phyloP scores from a whole-genome alignment of 2,329 filamentous ascomycete species.

The Aspergillus proliferans region DNA sequence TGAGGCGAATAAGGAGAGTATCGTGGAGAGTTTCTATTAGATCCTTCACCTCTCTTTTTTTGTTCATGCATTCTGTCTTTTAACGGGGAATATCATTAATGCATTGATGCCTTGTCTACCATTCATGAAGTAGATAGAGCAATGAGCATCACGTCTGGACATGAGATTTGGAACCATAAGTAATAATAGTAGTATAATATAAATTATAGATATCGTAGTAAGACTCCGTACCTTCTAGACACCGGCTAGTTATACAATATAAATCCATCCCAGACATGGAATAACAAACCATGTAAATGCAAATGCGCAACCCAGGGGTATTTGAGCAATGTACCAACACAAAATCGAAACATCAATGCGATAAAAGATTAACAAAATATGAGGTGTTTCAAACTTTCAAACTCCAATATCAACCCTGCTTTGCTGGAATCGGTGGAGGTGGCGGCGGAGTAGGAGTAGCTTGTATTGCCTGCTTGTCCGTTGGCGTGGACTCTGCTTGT shows the following conservation, averaged over 20 bases:
- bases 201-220: not conserved
- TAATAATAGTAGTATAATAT: not conserved
- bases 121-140: too few relatives aligned
- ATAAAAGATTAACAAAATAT: not conserved
- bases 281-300: not conserved
- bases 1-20: slow-evolving; percentile 77
- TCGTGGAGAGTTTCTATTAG: slow-evolving; percentile 99
- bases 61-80: not conserved
- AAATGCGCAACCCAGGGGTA: not conserved
- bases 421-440: slow-evolving; percentile 25
- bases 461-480: slow-evolving; percentile 14
- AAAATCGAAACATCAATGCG: not conserved
- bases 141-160: too few relatives aligned
- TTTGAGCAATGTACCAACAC: not conserved
- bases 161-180: not conserved
- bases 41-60: slow-evolving; percentile 9
- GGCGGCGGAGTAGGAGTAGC: slow-evolving; percentile 23
- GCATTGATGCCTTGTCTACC: too few relatives aligned
- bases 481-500: slow-evolving; percentile 11
- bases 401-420: slow-evolving; percentile 7
- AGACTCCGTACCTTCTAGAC: too few relatives aligned
- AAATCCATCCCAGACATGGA: not conserved
- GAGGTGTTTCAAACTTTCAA: too few relatives aligned
- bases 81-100: not conserved
- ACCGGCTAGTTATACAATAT: too few relatives aligned